phyloP scores from a whole-genome alignment of 1,284 basidiomycete genomes.

The Marasmius sp. region DNA sequence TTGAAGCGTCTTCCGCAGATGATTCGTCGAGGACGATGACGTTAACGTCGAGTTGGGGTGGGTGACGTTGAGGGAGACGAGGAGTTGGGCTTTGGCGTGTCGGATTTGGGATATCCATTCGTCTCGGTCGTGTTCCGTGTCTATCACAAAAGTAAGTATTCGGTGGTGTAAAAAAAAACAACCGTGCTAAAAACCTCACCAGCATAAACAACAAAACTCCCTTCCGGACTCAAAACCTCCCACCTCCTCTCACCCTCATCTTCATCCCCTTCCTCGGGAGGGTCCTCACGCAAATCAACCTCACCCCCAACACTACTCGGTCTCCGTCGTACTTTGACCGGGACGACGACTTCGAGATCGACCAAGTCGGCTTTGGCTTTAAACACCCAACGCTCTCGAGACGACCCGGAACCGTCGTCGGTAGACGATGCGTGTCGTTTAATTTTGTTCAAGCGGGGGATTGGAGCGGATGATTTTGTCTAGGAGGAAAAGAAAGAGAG shows the following conservation, averaged over 20 bases:
- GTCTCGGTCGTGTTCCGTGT: slow-evolving; percentile 56
- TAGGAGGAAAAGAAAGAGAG: slow-evolving; percentile 7
- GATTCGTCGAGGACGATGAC: slow-evolving; percentile 70
- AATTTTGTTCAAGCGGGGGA: slow-evolving; percentile 33
- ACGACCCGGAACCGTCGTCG: background rate
- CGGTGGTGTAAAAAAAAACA: too few species aligned
- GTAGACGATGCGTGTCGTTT: slow-evolving; percentile 29
- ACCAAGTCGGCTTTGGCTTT: slow-evolving; percentile 70
- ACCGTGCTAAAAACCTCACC: too few species aligned
- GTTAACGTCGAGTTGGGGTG: slow-evolving; percentile 79
- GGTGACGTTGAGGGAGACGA: slow-evolving; percentile 64
- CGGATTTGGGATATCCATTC: slow-evolving; percentile 73
- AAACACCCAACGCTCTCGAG: slow-evolving; percentile 66
- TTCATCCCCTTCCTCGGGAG: slow-evolving; percentile 22
- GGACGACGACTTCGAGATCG: slow-evolving; percentile 74
- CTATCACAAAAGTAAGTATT: too few species aligned
- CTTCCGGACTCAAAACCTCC: slow-evolving; percentile 74
- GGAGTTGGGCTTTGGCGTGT: slow-evolving; percentile 68
- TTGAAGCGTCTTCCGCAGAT: slow-evolving; percentile 68
- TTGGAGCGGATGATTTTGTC: slow-evolving; percentile 25
- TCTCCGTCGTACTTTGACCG: slow-evolving; percentile 13
- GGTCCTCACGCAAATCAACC: background rate
- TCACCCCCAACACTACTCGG: background rate
- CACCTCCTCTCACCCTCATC: slow-evolving; percentile 53
- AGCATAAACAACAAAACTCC: slow-evolving; percentile 76